Percentiles rank a stretch among this genome's conserved stretches.
phyloP scores from a whole-genome alignment of 2,329 filamentous ascomycete genomes.

The Ophiosphaerella herpotricha region DNA sequence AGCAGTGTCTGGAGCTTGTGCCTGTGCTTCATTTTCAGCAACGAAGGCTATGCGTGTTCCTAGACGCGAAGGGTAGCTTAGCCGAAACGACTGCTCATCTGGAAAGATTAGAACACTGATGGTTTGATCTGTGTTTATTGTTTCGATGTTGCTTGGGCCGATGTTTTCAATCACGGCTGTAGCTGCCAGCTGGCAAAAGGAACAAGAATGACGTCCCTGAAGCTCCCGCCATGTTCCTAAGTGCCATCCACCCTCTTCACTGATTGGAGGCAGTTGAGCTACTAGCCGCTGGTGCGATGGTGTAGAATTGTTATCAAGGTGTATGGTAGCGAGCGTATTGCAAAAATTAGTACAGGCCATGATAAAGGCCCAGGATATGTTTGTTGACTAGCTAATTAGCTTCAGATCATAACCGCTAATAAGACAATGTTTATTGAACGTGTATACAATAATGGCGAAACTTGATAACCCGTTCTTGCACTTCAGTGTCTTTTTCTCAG shows the following conservation, averaged over 20 bases:
- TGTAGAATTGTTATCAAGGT: no score
- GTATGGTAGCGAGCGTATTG: no score
- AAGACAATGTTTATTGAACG: no score
- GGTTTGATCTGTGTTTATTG: neutral
- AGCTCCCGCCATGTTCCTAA: constrained; percentile 4
- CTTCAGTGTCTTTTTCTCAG: no score
- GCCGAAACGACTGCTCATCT: constrained; percentile 2
- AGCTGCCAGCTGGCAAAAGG: constrained; percentile 1
- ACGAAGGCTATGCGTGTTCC: constrained; percentile 3
- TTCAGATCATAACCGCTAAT: no score
- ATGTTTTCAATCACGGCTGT: neutral
- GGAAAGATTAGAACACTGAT: constrained; percentile 2
- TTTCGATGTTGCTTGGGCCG: neutral
- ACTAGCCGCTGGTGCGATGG: no score
- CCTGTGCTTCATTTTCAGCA: neutral
- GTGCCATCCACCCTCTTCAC: neutral
- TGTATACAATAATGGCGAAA: no score
- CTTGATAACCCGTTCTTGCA: no score
- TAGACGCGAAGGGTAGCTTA: constrained; percentile 3
- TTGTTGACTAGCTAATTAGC: no score
- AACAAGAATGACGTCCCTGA: neutral
- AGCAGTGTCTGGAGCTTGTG: neutral
- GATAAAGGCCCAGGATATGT: no score
- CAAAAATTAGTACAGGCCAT: no score
- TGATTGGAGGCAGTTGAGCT: neutral